Conservation (phyloP, 768 basidiomycete species). For the Hericium alpestre region DNA sequence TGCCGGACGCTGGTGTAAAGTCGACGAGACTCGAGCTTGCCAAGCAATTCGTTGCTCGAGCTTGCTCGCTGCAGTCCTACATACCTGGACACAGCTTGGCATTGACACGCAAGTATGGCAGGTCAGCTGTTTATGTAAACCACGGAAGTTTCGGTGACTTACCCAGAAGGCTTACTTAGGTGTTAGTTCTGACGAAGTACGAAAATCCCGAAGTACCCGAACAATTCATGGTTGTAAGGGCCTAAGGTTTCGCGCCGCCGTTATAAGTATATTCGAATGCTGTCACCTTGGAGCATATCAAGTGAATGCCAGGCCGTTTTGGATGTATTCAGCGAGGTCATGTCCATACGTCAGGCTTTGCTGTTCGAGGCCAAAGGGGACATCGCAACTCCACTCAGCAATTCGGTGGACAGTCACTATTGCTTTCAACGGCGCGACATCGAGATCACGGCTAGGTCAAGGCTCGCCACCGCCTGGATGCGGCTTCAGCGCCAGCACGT, state of each 20-base stretch:
- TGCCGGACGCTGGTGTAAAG: not conserved
- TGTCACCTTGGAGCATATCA: too few relatives aligned
- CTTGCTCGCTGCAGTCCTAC: slow-evolving; percentile 39
- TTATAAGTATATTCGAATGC: too few relatives aligned
- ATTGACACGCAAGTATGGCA: slow-evolving; percentile 63
- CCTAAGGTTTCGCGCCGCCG: slow-evolving; percentile 16
- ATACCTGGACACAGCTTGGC: slow-evolving; percentile 52
- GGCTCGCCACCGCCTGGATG: too few relatives aligned
- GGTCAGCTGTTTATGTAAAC: slow-evolving; percentile 30
- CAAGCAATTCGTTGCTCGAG: slow-evolving; percentile 34
- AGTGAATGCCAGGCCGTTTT: too few relatives aligned
- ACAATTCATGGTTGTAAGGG: slow-evolving; percentile 57
- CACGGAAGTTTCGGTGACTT: not conserved
- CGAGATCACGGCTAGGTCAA: too few relatives aligned
- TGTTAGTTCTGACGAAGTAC: slow-evolving; percentile 39
- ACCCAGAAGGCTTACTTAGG: slow-evolving; percentile 27
- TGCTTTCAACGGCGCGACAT: too few relatives aligned
- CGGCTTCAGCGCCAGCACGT: too few relatives aligned
- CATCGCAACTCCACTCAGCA: too few relatives aligned
- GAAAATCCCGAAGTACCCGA: slow-evolving; percentile 63
- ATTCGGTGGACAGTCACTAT: too few relatives aligned
- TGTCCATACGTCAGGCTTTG: too few relatives aligned
- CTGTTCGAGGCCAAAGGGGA: too few relatives aligned
- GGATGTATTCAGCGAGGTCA: too few relatives aligned
- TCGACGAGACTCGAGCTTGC: slow-evolving; percentile 11